Base-by-base conservation (phyloP, 768 basidiomycete species). In the Macrolepiota albuminosa region DNA sequence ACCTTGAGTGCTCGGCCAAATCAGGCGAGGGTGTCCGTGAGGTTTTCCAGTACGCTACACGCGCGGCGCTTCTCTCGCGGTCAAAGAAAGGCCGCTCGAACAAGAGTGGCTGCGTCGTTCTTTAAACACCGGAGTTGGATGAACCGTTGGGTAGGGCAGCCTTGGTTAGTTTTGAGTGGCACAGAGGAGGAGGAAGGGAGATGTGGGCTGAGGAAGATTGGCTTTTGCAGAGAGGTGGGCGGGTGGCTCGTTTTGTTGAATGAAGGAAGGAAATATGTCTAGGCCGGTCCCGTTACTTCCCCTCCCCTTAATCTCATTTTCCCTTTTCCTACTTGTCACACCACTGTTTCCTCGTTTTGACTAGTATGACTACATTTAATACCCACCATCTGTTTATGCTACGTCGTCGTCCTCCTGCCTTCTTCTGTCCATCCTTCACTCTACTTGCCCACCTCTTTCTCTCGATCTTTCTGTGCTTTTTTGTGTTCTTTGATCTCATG, bases 31-130 rank as follows among this genome's bases (percentile, higher is more conserved):
- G 96, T 66, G 96, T 99, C 51, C 88, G 91, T 63, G 95, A 98
- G 76, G 96, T 99, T 48, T 99, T 99, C 86, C 94, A 98, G 77
- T 91, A 90, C 66, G 97, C 97, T 56, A 98, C 96, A 29, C 88
- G 94, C 63, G 89, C 92, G 45, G 95, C 96, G 31, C 84, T 98
- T 40, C 82, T 94, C 62, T 67, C 67, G 37, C 57, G 67, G 42
- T 58, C 62, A 31, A 66, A 64, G 62, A 67, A 64, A 54, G 49
- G 60, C 51, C 58, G 62, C 45, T 57, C 61, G 13, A 58, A 49
- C 54, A 63, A 64, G 53, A 29, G 63, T 46, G 58, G 61, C 11
- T 64, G 66, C 54, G 33, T 68, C 46, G 55, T 66, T 51, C 57
- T 67, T 54, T 58, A 61, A 56, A 43, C 18, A 2, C 4, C 11